Evolutionary conservation across 768 basidiomycete genomes (phyloP), one percentile per base, ranked within the genome.

Genomic region (Trametes cinnabarina): DNA sequence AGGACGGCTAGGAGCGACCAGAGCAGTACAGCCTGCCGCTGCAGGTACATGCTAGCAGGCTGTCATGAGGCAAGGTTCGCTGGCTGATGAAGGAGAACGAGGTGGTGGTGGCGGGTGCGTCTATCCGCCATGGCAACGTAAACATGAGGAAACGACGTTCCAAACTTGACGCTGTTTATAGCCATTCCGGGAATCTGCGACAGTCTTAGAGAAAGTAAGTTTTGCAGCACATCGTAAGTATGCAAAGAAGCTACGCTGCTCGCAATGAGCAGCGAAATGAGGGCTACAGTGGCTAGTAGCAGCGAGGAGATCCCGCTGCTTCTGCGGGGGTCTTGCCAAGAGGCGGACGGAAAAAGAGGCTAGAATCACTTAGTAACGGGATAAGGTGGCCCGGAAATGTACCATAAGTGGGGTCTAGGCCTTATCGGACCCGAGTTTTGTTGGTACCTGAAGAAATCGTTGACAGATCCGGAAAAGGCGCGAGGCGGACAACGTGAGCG

Each of bases 111-210:
- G 46, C 35, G 37, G 44, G 59, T 56, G 55, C 60, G 60, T 47
- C 60, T 57, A 55, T 43, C 60, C 60, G 55, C 54, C 60, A 61
- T 52, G 60, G 55, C 55, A 52, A 61, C 51, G 59, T 32, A 32
- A 2, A 32, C 30, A 32, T 46, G 49, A 54, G 40, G 44, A 32
- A 32, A 46, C 47, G 37, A 20, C 46, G 47, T 47, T 48, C 47
- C 57, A 47, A 41, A 42, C 47, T 43, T 53, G 52, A 39, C 58
- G 58, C 58, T 51, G 52, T 55, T 50, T 50, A 39, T 60, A 50
- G 52, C 30, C 58, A 14, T 59, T 15, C 44, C 20, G 15, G 7
- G 32, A 23, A 40, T 55, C 54, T 46, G 54, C 37, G 10, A 47
- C 22, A 25, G 37, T 39, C n/a, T 15, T 26, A 32, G 28, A 19